These are phyloP conservation scores for Fraxinus xanthoxyloides DNA, from an alignment of 305 asterid species.

Conservation along the genomic window DNA sequence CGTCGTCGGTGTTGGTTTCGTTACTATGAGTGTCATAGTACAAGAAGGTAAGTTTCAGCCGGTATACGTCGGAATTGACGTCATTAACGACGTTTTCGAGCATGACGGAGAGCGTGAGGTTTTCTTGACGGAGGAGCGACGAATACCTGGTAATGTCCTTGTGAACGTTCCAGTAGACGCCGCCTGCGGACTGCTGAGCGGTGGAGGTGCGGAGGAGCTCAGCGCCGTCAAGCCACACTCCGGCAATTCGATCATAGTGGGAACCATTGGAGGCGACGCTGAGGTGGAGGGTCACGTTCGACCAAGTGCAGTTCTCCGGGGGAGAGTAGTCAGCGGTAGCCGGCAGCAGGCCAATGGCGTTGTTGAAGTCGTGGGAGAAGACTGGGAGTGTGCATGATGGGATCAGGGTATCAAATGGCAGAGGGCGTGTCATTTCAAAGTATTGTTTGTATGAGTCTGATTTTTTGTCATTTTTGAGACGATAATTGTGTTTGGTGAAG, in stretches of 20 bases:
- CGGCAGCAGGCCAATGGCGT: constrained; percentile 61
- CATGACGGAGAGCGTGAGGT: constrained; percentile 60
- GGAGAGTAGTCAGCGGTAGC: constrained; percentile 45
- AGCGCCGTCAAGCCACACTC: constrained; percentile 69
- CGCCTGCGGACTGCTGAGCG: constrained; percentile 53
- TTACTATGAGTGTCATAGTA: constrained; percentile 36
- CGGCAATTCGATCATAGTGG: constrained; percentile 69
- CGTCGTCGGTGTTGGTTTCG: background rate
- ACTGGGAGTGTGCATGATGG: constrained; percentile 63
- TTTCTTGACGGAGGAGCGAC: constrained; percentile 45
- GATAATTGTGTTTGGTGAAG: constrained; percentile 25
- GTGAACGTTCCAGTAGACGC: too few species aligned
- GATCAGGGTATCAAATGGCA: constrained; percentile 37
- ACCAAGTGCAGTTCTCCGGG: constrained; percentile 64
- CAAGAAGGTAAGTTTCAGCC: constrained; percentile 51
- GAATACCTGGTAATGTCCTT: constrained; percentile 33
- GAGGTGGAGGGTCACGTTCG: constrained; percentile 57
- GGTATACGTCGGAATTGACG: constrained; percentile 50
- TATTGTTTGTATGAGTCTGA: constrained; percentile 27
- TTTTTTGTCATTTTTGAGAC: background rate
- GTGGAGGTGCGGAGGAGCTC: constrained; percentile 87
- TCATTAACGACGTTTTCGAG: constrained; percentile 73
- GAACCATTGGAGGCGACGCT: constrained; percentile 55
- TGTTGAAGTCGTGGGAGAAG: constrained; percentile 52
- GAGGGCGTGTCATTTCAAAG: constrained; percentile 54